phyloP scores from a whole-genome alignment of 1,284 basidiomycete species.

The Polyporus tsugae region DNA sequence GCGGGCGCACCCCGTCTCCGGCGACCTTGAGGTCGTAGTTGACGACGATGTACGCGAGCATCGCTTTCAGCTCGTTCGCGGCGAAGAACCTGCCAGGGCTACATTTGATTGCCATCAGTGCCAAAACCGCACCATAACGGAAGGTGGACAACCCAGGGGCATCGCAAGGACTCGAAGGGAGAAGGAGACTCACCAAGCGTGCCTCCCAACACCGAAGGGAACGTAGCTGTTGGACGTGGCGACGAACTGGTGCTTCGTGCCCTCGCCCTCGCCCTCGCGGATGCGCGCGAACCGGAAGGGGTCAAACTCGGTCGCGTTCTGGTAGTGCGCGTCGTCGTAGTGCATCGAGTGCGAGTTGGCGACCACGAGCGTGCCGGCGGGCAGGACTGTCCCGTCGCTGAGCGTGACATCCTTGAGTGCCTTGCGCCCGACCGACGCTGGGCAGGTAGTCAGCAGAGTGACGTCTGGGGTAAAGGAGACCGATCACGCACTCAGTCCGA shows the following conservation, averaged over 20 bases:
- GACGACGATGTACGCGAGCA: slow-evolving; percentile 32
- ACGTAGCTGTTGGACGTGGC: slow-evolving; percentile 36
- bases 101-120: not conserved
- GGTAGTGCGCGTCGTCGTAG: slow-evolving; percentile 26
- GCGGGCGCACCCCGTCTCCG: not conserved
- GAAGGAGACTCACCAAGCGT: slow-evolving; percentile 8
- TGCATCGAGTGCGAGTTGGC: slow-evolving; percentile 19
- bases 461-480: no score
- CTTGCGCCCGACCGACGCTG: slow-evolving; percentile 46
- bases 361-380: slow-evolving; percentile 39
- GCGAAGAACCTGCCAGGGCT: not conserved
- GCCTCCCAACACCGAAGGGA: slow-evolving; percentile 37
- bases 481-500: slow-evolving; percentile 33
- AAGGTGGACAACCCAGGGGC: not conserved
- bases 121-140: not conserved
- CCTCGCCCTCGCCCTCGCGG: slow-evolving; percentile 31
- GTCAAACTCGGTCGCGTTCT: slow-evolving; percentile 18
- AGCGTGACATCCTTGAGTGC: slow-evolving; percentile 49
- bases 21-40: slow-evolving; percentile 33
- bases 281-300: slow-evolving; percentile 23
- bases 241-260: slow-evolving; percentile 37
- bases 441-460: not conserved
- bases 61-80: slow-evolving; percentile 8
- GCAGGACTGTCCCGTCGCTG: slow-evolving; percentile 52
- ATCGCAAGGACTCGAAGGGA: not conserved